Base-by-base conservation (phyloP, 805 yeast genomes). In the Maudiozyma pseudohumilis region DNA sequence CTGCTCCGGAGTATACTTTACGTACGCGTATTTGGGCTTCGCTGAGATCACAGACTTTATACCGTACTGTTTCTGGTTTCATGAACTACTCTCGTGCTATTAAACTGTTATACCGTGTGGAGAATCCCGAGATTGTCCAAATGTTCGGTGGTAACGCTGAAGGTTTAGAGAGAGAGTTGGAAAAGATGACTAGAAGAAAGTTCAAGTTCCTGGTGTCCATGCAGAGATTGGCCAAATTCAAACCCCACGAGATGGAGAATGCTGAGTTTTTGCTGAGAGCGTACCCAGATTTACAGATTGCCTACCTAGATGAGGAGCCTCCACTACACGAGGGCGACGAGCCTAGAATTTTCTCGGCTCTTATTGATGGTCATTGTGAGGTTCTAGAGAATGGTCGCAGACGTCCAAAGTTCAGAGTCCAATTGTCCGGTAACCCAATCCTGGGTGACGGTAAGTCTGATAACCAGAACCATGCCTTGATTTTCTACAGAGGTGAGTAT, bases 11-110 rank as follows among this genome's bases (percentile, higher is more conserved):
- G 60, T 89, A 85, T 66, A 85, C 94, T 39, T 68, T 92, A 55
- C 79, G 98, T 68, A 92, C 97, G 10, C 75, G 98, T 68, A 86
- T 89, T 50, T 89, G 98, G 97, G 97, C 98, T 24, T 89, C 97
- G 13, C 73, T 92, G 52, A 78, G 97, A 65, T 82, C 96, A 23
- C 98, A 89, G 70, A 92, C 98, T 23, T 69, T 89, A 53, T 89
- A 88, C 68, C 80, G 98, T 64, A 89, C 98, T 34, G 89, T 89
- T 37, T 84, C 96, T 39, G 98, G 98, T 55, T 92, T 89, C 69
- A 89, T 89, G 97, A 92, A 89, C 69, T 89, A 89, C 63, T 81
- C 96, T 24, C 80, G 96, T 63, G 97, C 97, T 16, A 86, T 89
- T 55, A 92, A 88, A 63, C 68, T 89, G 53, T 70, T 89, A 43